phyloP scores from a whole-genome alignment of 352 stramenopile genomes.

The Plasmopara muralis region DNA sequence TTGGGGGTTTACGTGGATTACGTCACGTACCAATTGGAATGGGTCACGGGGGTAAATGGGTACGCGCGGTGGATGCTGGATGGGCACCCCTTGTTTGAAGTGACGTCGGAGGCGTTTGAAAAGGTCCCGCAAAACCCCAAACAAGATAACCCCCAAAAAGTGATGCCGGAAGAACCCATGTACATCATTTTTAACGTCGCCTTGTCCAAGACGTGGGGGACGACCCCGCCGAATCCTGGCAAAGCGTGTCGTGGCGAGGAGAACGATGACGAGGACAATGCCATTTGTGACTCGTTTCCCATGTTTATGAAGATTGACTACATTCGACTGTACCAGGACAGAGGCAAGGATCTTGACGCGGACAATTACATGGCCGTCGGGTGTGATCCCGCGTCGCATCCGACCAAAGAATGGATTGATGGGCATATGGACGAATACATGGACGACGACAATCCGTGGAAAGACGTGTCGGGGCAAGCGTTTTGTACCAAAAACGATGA shows the following conservation, averaged over 20 bases:
- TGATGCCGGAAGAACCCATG: conserved; percentile 58
- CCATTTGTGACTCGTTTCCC: conserved; percentile 71
- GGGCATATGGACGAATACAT: conserved; percentile 60
- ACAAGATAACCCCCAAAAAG: conserved; percentile 45
- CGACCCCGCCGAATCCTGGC: conserved; percentile 37
- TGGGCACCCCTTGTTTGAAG: conserved; percentile 45
- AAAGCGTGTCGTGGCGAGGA: conserved; percentile 43
- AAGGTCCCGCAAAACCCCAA: conserved; percentile 32
- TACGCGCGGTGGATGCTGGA: conserved; percentile 57
- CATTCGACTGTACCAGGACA: conserved; percentile 71
- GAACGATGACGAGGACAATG: conserved; percentile 36
- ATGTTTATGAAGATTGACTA: conserved; percentile 88
- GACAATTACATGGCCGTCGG: conserved; percentile 51
- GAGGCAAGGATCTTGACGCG: conserved; percentile 17
- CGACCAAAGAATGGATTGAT: conserved; percentile 64
- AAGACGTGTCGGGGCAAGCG: conserved; percentile 32
- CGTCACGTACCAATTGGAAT: conserved; percentile 53
- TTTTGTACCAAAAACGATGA: conserved; percentile 41
- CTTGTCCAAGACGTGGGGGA: conserved; percentile 37
- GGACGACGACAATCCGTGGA: conserved; percentile 43
- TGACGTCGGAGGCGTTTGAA: conserved; percentile 39
- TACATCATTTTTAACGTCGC: conserved; percentile 64
- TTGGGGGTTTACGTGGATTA: conserved; percentile 45
- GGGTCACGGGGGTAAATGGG: conserved; percentile 40
- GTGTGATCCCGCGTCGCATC: conserved; percentile 53